A percentile compares a stretch with the other conserved stretches of the same genome.
phyloP scores from a whole-genome alignment of 2,329 filamentous ascomycete genomes.

The Penicillium sp. region DNA sequence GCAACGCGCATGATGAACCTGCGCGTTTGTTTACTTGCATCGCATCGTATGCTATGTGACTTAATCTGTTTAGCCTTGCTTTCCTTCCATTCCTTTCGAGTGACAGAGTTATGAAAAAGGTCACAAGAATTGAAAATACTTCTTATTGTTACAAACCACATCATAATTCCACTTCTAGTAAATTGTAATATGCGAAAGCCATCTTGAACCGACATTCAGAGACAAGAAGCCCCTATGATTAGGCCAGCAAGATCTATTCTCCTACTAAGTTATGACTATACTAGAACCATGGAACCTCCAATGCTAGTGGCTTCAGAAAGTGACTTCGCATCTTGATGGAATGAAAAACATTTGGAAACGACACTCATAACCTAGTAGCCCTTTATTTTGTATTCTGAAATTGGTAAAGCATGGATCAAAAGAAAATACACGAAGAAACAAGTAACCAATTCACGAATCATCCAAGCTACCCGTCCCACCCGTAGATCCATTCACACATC shows the following conservation, averaged over 20 bases:
- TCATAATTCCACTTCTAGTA: neutral
- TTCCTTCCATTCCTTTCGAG: slow-evolving; percentile 29
- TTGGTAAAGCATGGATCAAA: neutral
- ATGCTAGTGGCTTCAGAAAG: no score
- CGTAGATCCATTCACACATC: slow-evolving; percentile 25
- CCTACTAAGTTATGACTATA: no score
- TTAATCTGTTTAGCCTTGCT: slow-evolving; percentile 31
- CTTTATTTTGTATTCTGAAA: neutral
- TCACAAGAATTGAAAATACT: slow-evolving; percentile 33
- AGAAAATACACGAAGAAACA: neutral
- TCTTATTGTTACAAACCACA: neutral
- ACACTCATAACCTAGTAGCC: no score
- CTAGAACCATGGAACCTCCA: no score
- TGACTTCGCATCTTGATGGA: no score
- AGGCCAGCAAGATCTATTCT: no score
- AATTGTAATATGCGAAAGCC: neutral
- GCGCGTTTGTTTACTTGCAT: slow-evolving; percentile 27
- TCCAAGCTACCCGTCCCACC: slow-evolving; percentile 22
- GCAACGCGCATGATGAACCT: slow-evolving; percentile 29
- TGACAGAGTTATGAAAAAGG: slow-evolving; percentile 37
- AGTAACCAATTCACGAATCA: neutral
- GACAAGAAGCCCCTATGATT: neutral
- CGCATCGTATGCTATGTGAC: slow-evolving; percentile 26
- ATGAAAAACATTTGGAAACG: no score
- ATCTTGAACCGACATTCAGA: neutral